Evolutionary conservation across 305 asterid species (phyloP).

Genomic region (Fraxinus dipetala): DNA sequence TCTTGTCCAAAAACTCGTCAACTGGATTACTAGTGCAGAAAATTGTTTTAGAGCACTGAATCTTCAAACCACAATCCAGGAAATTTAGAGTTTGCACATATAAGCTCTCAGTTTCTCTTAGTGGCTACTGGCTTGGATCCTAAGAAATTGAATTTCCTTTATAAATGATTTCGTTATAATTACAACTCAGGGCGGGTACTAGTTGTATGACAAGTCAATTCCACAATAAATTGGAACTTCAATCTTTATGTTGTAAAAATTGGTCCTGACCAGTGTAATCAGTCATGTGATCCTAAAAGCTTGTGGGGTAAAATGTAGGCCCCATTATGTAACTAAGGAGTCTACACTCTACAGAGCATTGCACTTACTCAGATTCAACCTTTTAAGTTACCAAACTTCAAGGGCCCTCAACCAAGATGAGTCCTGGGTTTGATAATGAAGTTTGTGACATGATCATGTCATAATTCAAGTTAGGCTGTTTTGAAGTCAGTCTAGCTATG

Average conservation of each 20-base stretch:
- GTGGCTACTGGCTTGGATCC: background rate
- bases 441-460: background rate
- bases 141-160: background rate
- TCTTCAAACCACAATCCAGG: background rate
- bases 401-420: background rate
- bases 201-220: background rate
- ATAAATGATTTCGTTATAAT: background rate
- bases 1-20: background rate
- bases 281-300: background rate
- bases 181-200: background rate
- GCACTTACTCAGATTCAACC: background rate
- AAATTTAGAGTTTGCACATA: background rate
- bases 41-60: background rate
- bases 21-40: background rate
- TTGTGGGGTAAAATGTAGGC: background rate
- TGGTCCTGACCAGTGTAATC: background rate
- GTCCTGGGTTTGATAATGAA: background rate
- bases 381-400: background rate
- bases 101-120: background rate
- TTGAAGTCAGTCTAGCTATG: background rate
- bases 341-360: background rate
- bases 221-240: background rate
- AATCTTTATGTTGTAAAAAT: background rate
- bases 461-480: background rate
- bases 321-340: background rate